phyloP scores from a whole-genome alignment of 179 eudicot genomes.

The Spergularia azorica region DNA sequence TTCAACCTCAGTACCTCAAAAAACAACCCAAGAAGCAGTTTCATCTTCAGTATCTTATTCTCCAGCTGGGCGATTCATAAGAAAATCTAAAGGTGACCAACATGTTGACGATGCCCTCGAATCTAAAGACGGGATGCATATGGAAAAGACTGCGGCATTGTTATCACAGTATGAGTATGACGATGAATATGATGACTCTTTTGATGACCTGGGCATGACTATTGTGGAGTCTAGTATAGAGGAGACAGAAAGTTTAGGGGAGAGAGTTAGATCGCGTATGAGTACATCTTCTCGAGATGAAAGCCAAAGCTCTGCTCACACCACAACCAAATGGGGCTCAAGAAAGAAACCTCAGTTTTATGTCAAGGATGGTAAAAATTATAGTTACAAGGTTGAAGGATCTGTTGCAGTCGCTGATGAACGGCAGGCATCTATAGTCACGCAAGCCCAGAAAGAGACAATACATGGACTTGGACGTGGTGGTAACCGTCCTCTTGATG shows the following conservation, averaged over 20 bases:
- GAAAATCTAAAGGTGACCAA: slow-evolving; percentile 49
- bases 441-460: slow-evolving; percentile 58
- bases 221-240: slow-evolving; percentile 78
- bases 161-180: slow-evolving; percentile 81
- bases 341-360: slow-evolving; percentile 77
- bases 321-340: slow-evolving; percentile 64
- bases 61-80: slow-evolving; percentile 61
- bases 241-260: slow-evolving; percentile 55
- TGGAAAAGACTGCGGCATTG: slow-evolving; percentile 64
- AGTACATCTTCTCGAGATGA: slow-evolving; percentile 34
- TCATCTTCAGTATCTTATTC: slow-evolving; percentile 47
- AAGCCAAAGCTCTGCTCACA: slow-evolving; percentile 39
- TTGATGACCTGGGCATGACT: slow-evolving; percentile 85
- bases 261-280: slow-evolving; percentile 38
- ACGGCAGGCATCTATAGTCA: slow-evolving; percentile 66
- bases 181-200: slow-evolving; percentile 98
- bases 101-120: slow-evolving; percentile 45
- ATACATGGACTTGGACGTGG: slow-evolving; percentile 94
- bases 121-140: slow-evolving; percentile 48
- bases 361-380: slow-evolving; percentile 96
- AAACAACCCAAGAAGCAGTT: slow-evolving; percentile 29
- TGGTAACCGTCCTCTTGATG: slow-evolving; percentile 84
- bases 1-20: slow-evolving; percentile 22
- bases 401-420: slow-evolving; percentile 78
- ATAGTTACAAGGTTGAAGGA: slow-evolving; percentile 90